Conservation (phyloP, 2,329 filamentous ascomycete species). For the Neonectria coccinea region DNA sequence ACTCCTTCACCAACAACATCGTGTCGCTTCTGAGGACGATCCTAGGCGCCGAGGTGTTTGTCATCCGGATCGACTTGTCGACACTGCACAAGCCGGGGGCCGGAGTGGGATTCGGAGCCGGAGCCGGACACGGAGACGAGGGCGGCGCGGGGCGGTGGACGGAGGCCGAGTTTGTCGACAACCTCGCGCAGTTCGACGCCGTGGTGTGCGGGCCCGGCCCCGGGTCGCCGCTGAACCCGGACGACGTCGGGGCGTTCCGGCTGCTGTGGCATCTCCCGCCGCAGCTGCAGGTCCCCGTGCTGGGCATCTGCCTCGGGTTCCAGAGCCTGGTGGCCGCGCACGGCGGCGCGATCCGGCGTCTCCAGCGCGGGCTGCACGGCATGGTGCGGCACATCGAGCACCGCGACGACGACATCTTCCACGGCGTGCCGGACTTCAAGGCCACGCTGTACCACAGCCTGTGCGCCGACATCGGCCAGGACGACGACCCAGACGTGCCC, state of each 20-base stretch:
- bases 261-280: slow-evolving; percentile 77
- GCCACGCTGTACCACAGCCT: slow-evolving; percentile 83
- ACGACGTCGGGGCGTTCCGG: slow-evolving; percentile 86
- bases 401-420: slow-evolving; percentile 71
- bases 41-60: slow-evolving; percentile 73
- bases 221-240: slow-evolving; percentile 76
- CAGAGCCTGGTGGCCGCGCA: slow-evolving; percentile 81
- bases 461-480: slow-evolving; percentile 66
- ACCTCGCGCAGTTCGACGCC: slow-evolving; percentile 76
- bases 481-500: slow-evolving; percentile 38
- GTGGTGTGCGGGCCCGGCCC: slow-evolving; percentile 93
- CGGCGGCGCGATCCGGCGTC: slow-evolving; percentile 73
- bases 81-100: slow-evolving; percentile 60
- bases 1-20: slow-evolving; percentile 97
- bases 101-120: slow-evolving; percentile 1
- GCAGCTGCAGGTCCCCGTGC: slow-evolving; percentile 74
- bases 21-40: slow-evolving; percentile 80
- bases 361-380: slow-evolving; percentile 83
- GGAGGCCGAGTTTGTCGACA: slow-evolving; percentile 53
- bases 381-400: slow-evolving; percentile 79
- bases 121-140: slow-evolving; percentile 13
- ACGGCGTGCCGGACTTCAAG: slow-evolving; percentile 67
- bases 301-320: slow-evolving; percentile 92
- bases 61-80: slow-evolving; percentile 53
- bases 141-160: slow-evolving; percentile 52